Evolutionary conservation across 2,329 filamentous ascomycete genomes (phyloP).

Genomic region (Chrysoporthe deuterocubensis): DNA sequence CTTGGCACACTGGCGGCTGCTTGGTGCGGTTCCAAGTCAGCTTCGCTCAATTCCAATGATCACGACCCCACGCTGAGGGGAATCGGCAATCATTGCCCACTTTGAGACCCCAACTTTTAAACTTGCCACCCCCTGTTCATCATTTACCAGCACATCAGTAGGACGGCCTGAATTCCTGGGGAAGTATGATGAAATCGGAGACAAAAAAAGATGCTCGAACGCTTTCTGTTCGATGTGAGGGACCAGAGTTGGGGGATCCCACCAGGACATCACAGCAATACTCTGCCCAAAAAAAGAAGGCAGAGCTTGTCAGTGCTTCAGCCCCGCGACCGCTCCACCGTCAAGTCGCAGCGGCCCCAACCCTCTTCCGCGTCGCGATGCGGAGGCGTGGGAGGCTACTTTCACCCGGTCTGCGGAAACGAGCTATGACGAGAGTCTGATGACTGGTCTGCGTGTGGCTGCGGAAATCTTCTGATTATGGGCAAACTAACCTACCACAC

Average conservation of each 20-base stretch:
- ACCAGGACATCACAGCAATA: neutral
- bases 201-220: constrained; percentile 7
- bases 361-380: neutral
- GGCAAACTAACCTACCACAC: neutral
- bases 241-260: neutral
- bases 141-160: constrained; percentile 7
- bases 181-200: constrained; percentile 22
- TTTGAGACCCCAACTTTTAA: constrained; percentile 15
- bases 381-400: neutral
- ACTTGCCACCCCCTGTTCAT: constrained; percentile 30
- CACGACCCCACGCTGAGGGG: neutral
- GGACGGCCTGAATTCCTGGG: constrained; percentile 11
- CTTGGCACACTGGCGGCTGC: neutral
- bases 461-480: neutral
- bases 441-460: neutral
- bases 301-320: neutral
- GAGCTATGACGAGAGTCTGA: neutral
- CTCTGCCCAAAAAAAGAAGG: neutral
- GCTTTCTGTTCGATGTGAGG: neutral
- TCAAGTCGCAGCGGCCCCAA: neutral
- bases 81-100: constrained; percentile 18
- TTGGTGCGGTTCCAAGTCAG: neutral
- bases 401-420: neutral
- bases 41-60: constrained; percentile 5
- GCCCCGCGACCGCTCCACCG: neutral